These are phyloP conservation scores for Cephalotrichum gorgonifer DNA, from an alignment of 2,329 filamentous ascomycete genomes.

Conservation along the genomic window DNA sequence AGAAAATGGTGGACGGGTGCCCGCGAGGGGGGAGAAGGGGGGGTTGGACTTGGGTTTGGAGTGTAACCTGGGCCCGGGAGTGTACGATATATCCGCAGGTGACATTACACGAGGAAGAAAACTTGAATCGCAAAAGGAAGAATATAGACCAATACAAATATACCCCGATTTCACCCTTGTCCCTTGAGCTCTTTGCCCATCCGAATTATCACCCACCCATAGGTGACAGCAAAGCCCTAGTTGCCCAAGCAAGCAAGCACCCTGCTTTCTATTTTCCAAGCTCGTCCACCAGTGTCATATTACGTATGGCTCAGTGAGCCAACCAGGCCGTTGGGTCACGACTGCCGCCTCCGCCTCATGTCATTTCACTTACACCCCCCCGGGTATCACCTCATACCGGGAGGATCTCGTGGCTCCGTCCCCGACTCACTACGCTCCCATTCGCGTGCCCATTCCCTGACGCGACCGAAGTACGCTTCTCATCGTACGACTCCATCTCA, in stretches of 20 bases:
- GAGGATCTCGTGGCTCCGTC: slow-evolving; percentile 42
- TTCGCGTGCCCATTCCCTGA: slow-evolving; percentile 35
- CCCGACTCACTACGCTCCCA: slow-evolving; percentile 45
- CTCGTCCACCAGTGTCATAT: neutral
- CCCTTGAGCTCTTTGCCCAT: neutral
- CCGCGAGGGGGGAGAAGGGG: too few relatives aligned
- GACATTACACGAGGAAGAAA: neutral
- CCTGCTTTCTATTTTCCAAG: neutral
- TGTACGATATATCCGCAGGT: too few relatives aligned
- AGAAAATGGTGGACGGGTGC: too few relatives aligned
- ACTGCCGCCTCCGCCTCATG: too few relatives aligned
- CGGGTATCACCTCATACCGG: slow-evolving; percentile 23
- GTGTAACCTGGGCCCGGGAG: too few relatives aligned
- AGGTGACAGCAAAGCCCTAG: neutral
- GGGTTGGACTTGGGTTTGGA: too few relatives aligned
- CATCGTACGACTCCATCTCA: slow-evolving; percentile 51
- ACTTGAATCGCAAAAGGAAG: neutral
- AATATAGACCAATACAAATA: neutral
- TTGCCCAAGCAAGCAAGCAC: neutral
- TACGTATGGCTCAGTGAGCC: neutral
- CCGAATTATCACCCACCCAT: neutral
- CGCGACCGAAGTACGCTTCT: slow-evolving; percentile 39
- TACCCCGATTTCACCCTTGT: neutral
- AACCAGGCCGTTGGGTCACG: too few relatives aligned
- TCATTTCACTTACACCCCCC: neutral